Conservation (phyloP, 495 filamentous ascomycete species). For the Hypoxylon subgilvum region DNA sequence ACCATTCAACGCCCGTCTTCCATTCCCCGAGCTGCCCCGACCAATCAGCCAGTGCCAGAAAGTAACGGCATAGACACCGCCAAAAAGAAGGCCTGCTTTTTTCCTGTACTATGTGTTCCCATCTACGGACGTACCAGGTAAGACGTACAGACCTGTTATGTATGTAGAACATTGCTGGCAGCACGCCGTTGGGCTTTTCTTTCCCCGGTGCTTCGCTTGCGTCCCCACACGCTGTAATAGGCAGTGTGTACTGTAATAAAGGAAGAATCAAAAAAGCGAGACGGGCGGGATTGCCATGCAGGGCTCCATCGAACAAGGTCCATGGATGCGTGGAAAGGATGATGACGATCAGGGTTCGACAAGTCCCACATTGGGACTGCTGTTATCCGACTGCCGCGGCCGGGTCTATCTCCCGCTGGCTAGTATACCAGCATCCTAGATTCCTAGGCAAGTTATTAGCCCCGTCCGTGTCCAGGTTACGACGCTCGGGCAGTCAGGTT, state of each 20-base stretch:
- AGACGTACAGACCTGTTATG: conserved; percentile 12
- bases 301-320: conserved; percentile 33
- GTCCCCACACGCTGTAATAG: conserved; percentile 23
- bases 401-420: conserved; percentile 37
- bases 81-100: conserved; percentile 17
- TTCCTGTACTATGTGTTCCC: conserved; percentile 1
- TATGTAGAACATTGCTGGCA: conserved; percentile 37
- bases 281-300: conserved; percentile 34
- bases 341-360: conserved; percentile 39
- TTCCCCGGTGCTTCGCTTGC: conserved; percentile 29
- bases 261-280: conserved; percentile 12
- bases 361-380: conserved; percentile 13
- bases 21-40: conserved; percentile 27
- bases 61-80: conserved; percentile 29
- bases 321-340: conserved; percentile 31
- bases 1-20: conserved; percentile 14
- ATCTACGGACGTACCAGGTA: conserved; percentile 13
- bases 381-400: conserved; percentile 37
- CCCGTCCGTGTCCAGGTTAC: conserved; percentile 24
- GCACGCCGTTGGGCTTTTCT: conserved; percentile 24
- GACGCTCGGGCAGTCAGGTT: conserved; percentile 8
- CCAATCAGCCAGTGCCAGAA: conserved; percentile 27
- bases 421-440: conserved; percentile 2
- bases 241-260: conserved; percentile 1
- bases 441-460: no score